phyloP scores from a whole-genome alignment of 192 early-diverging fungal species.

The Coemansia nantahalensis region DNA sequence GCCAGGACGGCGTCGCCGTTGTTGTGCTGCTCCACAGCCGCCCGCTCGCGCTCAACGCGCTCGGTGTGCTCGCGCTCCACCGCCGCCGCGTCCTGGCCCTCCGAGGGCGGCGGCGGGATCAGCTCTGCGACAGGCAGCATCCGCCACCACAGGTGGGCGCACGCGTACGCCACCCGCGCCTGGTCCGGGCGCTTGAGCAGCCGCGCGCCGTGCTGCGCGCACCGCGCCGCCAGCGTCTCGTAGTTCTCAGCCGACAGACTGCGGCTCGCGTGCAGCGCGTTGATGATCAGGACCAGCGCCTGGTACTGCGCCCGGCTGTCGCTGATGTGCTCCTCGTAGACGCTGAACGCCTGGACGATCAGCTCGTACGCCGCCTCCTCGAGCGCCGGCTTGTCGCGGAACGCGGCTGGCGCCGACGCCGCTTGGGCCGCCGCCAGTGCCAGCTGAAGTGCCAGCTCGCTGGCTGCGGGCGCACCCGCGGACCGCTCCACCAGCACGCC shows the following conservation, averaged over 20 bases:
- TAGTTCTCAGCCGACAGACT: conserved; percentile 91
- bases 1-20: conserved; percentile 89
- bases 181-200: conserved; percentile 95
- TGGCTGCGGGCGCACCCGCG: conserved; percentile 31
- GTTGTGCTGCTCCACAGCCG: conserved; percentile 65
- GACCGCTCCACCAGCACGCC: conserved; percentile 66
- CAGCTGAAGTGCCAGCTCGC: conserved; percentile 69
- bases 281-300: conserved; percentile 85
- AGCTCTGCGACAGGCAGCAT: conserved; percentile 49
- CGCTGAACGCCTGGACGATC: conserved; percentile 94
- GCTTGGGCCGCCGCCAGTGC: conserved; percentile 84
- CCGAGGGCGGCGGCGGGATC: conserved; percentile 41
- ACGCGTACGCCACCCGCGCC: conserved; percentile 78
- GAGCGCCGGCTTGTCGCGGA: conserved; percentile 66
- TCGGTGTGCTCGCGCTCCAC: conserved; percentile 34
- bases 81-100: conserved; percentile 47
- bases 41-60: conserved; percentile 50
- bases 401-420: conserved; percentile 60
- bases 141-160: conserved; percentile 93
- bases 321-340: conserved; percentile 95
- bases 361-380: conserved; percentile 98
- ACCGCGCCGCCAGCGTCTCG: conserved; percentile 91
- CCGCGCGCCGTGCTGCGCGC: conserved; percentile 83
- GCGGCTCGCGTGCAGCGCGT: conserved; percentile 76
- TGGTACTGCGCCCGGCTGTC: conserved; percentile 90